A percentile compares a stretch with the other conserved stretches of the same genome.
phyloP scores from a whole-genome alignment of 805 yeast genomes.

The Candida peoriensis region DNA sequence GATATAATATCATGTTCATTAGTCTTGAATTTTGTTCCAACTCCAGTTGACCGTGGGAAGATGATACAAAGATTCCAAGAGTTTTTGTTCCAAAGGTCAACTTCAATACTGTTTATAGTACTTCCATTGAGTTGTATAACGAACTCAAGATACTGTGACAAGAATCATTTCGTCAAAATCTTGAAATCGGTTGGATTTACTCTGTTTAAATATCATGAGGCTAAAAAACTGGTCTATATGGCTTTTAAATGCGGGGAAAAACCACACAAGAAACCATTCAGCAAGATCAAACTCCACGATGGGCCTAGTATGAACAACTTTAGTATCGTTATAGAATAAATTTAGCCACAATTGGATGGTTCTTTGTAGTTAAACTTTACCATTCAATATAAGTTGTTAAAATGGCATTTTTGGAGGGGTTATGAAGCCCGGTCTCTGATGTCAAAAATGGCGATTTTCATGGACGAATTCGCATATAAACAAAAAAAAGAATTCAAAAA shows the following conservation, averaged over 20 bases:
- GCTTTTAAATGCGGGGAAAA: conserved; percentile 46
- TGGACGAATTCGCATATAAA: neutral
- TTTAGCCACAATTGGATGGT: neutral
- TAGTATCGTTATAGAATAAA: conserved; percentile 36
- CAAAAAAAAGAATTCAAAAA: too few species aligned
- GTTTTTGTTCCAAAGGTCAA: conserved; percentile 38
- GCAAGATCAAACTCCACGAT: conserved; percentile 46
- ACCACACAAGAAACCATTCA: conserved; percentile 5
- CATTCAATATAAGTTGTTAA: neutral
- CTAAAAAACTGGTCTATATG: conserved; percentile 73
- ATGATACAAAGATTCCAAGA: conserved; percentile 61
- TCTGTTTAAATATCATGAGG: conserved; percentile 42
- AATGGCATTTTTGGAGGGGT: conserved; percentile 2
- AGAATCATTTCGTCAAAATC: conserved; percentile 36
- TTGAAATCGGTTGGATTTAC: conserved; percentile 59
- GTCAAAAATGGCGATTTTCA: neutral
- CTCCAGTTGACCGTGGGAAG: conserved; percentile 61
- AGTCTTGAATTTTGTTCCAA: conserved; percentile 85
- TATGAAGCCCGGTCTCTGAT: neutral
- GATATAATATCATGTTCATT: conserved; percentile 75
- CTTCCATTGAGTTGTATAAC: conserved; percentile 81
- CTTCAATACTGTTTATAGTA: conserved; percentile 61
- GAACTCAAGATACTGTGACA: conserved; percentile 76
- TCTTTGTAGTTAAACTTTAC: too few species aligned
- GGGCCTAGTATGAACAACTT: conserved; percentile 70